A percentile compares a stretch with the other conserved stretches of the same genome.
These are phyloP conservation scores for Magnaporthales sp. DNA, from an alignment of 2,329 filamentous ascomycete genomes.

Conservation along the genomic window DNA sequence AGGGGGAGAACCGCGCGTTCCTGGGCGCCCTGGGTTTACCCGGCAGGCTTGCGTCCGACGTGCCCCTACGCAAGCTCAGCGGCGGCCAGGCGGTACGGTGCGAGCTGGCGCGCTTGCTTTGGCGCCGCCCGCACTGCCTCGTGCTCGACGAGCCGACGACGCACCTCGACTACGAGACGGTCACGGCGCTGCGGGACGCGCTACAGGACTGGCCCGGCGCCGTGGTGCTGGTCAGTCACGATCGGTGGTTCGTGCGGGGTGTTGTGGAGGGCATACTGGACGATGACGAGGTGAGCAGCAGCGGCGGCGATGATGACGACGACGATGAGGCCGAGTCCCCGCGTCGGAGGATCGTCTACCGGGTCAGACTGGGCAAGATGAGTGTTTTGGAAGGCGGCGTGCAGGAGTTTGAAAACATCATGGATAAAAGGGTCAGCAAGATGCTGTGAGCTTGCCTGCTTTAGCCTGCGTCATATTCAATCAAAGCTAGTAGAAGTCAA, in stretches of 20 bases:
- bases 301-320: conserved; percentile 34
- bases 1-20: conserved; percentile 59
- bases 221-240: conserved; percentile 70
- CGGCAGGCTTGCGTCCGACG: conserved; percentile 62
- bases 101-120: conserved; percentile 61
- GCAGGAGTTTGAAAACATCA: conserved; percentile 52
- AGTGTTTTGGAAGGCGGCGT: conserved; percentile 49
- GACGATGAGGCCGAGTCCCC: conserved; percentile 32
- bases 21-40: conserved; percentile 62
- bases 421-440: conserved; percentile 49
- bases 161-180: conserved; percentile 76
- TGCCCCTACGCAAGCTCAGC: conserved; percentile 64
- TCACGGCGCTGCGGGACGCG: conserved; percentile 60
- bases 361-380: conserved; percentile 50
- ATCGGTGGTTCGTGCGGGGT: conserved; percentile 70
- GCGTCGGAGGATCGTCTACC: conserved; percentile 48
- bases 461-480: not conserved
- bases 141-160: conserved; percentile 78
- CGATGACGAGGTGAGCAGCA: conserved; percentile 34
- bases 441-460: conserved; percentile 19
- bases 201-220: conserved; percentile 64
- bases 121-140: conserved; percentile 60
- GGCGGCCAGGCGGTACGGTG: conserved; percentile 66
- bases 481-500: not conserved
- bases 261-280: conserved; percentile 56